Conservation (phyloP, 352 stramenopile genomes). For the Globisporangium cylindrosporum region DNA sequence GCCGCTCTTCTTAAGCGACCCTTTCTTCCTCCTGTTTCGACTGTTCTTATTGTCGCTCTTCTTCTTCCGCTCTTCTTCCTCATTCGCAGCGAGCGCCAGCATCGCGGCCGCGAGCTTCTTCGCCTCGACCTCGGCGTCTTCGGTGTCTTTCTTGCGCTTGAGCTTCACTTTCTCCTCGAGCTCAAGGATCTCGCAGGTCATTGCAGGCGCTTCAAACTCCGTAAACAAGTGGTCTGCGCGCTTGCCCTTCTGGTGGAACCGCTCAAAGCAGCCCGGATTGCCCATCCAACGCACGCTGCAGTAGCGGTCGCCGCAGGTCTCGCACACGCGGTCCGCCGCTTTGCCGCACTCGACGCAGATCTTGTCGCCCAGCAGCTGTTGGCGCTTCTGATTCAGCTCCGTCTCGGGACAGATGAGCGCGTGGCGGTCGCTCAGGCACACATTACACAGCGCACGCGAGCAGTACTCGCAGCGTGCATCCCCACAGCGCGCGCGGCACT, state of each 20-base stretch:
- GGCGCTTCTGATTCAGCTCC: constrained; percentile 45
- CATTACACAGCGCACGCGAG: constrained; percentile 42
- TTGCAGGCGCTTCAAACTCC: constrained; percentile 25
- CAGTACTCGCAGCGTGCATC: constrained; percentile 62
- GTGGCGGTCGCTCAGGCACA: constrained; percentile 53
- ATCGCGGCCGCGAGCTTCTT: constrained; percentile 45
- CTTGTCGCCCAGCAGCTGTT: constrained; percentile 49
- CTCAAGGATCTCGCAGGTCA: constrained; percentile 43
- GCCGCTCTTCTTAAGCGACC: constrained; percentile 7
- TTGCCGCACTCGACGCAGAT: constrained; percentile 79
- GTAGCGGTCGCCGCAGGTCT: constrained; percentile 67
- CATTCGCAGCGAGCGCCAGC: constrained; percentile 17
- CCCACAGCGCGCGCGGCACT: constrained; percentile 49
- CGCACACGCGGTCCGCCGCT: constrained; percentile 61
- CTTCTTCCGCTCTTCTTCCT: constrained; percentile 12
- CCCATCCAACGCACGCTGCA: constrained; percentile 85
- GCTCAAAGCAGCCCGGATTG: constrained; percentile 80
- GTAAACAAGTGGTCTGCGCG: constrained; percentile 54
- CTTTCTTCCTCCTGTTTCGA: constrained; percentile 28
- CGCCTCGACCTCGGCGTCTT: constrained; percentile 48
- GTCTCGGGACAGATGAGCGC: constrained; percentile 60
- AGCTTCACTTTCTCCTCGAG: constrained; percentile 54
- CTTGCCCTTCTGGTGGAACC: constrained; percentile 72
- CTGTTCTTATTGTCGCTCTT: constrained; percentile 21
- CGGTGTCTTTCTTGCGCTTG: constrained; percentile 54